These are phyloP conservation scores for Mesotaenium endlicherianum DNA, from an alignment of 139 green algal genomes.

Conservation along the genomic window DNA sequence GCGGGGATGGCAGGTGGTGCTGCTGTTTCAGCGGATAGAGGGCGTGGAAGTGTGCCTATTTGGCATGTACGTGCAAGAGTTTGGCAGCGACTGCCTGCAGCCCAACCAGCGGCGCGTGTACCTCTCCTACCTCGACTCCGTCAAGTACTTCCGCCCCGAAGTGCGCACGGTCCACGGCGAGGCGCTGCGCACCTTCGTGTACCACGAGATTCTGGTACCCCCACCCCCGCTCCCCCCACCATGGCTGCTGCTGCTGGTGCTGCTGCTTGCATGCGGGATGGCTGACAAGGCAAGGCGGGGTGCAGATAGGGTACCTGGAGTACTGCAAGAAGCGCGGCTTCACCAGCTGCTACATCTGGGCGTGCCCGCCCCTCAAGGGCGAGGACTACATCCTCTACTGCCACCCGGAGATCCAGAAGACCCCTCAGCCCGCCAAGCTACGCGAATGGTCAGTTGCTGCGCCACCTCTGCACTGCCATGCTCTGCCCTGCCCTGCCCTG, in stretches of 20 bases:
- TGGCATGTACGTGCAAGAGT: slow-evolving; percentile 95
- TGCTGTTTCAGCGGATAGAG: slow-evolving; percentile 91
- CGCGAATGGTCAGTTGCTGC: slow-evolving; percentile 74
- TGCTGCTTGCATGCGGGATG: not conserved
- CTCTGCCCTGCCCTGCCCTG: not conserved
- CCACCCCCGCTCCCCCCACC: not conserved
- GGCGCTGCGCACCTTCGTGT: slow-evolving; percentile 90
- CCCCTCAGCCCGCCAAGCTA: slow-evolving; percentile 79
- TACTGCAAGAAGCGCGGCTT: slow-evolving; percentile 84
- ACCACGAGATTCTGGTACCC: slow-evolving; percentile 88
- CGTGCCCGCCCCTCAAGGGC: slow-evolving; percentile 90
- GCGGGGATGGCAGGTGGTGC: slow-evolving; percentile 61
- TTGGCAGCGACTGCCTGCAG: slow-evolving; percentile 73
- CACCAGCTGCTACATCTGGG: slow-evolving; percentile 97
- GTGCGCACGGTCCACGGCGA: slow-evolving; percentile 53
- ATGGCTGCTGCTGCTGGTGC: not conserved
- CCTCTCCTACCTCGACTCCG: slow-evolving; percentile 94
- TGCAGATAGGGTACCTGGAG: slow-evolving; percentile 80
- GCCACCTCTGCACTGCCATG: not conserved
- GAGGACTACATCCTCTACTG: slow-evolving; percentile 99
- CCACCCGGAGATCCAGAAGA: slow-evolving; percentile 94
- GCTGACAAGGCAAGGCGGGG: too few relatives aligned
- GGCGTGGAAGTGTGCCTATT: slow-evolving; percentile 93
- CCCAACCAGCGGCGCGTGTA: slow-evolving; percentile 87
- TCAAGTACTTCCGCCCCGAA: slow-evolving; percentile 97